Evolutionary conservation across 2,329 filamentous ascomycete species (phyloP).

Genomic region (Calcarisporium arbuscula): DNA sequence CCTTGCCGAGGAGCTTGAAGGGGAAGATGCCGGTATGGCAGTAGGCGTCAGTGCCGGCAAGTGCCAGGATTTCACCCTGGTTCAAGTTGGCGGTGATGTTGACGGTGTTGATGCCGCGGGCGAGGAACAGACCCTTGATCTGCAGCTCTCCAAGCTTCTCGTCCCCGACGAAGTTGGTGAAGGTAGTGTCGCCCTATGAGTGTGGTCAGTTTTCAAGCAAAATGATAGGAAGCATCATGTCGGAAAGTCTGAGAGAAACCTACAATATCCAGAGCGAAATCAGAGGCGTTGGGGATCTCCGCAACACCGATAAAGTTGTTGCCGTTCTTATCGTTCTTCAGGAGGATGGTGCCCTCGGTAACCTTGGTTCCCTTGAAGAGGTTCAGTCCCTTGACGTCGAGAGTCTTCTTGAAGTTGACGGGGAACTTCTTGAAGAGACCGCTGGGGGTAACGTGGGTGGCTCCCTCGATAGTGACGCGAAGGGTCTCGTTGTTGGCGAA

Average conservation of each 20-base stretch:
- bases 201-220: not conserved
- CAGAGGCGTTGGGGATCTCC: conserved; percentile 57
- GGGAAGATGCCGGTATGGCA: conserved; percentile 51
- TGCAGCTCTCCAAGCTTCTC: conserved; percentile 47
- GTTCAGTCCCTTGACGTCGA: conserved; percentile 45
- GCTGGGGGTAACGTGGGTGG: conserved; percentile 43
- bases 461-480: conserved; percentile 43
- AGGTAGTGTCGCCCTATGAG: conserved; percentile 54
- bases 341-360: conserved; percentile 40
- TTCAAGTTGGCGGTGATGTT: conserved; percentile 48
- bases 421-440: conserved; percentile 42
- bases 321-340: conserved; percentile 31
- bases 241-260: conserved; percentile 18
- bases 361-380: conserved; percentile 50
- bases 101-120: conserved; percentile 52
- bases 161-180: conserved; percentile 50
- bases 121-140: conserved; percentile 52
- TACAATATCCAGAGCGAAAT: conserved; percentile 59
- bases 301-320: conserved; percentile 57
- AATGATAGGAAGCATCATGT: conserved; percentile 4
- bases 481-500: conserved; percentile 46
- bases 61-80: conserved; percentile 39
- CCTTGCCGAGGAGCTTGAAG: conserved; percentile 46
- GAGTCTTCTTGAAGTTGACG: conserved; percentile 51
- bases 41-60: conserved; percentile 30